A percentile compares a stretch with the other conserved stretches of the same genome.
phyloP scores from a whole-genome alignment of 2,329 filamentous ascomycete genomes.

The Lecanicillium sp. region DNA sequence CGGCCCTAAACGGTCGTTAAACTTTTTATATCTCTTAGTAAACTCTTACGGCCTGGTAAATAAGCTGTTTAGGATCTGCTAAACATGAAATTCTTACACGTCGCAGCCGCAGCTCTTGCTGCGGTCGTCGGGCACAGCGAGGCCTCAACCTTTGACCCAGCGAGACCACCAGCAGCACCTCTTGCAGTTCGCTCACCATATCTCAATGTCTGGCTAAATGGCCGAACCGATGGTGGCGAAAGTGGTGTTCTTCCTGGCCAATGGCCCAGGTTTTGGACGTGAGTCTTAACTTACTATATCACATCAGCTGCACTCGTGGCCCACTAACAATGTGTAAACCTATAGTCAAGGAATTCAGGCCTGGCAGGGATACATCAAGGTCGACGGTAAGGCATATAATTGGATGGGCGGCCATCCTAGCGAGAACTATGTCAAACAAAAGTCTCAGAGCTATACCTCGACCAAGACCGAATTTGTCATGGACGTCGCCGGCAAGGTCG shows the following conservation, averaged over 20 bases:
- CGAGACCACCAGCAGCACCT: conserved; percentile 59
- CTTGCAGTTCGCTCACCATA: conserved; percentile 70
- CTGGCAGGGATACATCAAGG: conserved; percentile 62
- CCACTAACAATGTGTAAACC: conserved; percentile 10
- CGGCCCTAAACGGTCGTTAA: no score
- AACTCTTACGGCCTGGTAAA: no score
- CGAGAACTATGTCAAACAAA: conserved; percentile 47
- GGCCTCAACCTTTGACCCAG: conserved; percentile 51
- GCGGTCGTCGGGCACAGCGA: conserved; percentile 18
- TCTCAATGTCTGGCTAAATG: conserved; percentile 60
- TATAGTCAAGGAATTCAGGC: conserved; percentile 43
- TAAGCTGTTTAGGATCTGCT: no score
- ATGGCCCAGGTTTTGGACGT: conserved; percentile 65
- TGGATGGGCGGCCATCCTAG: conserved; percentile 57
- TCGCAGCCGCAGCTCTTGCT: conserved; percentile 18
- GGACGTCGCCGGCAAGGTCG: conserved; percentile 50
- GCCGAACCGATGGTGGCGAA: conserved; percentile 51
- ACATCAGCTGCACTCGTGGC: not conserved
- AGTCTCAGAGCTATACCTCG: conserved; percentile 60
- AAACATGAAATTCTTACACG: conserved; percentile 7
- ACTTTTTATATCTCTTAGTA: no score
- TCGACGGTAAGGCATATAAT: conserved; percentile 55
- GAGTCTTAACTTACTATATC: conserved; percentile 19
- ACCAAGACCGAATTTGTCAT: conserved; percentile 64
- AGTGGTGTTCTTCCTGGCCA: conserved; percentile 59